Base-by-base conservation (phyloP, 2,329 filamentous ascomycete genomes). In the Alternaria solani region DNA sequence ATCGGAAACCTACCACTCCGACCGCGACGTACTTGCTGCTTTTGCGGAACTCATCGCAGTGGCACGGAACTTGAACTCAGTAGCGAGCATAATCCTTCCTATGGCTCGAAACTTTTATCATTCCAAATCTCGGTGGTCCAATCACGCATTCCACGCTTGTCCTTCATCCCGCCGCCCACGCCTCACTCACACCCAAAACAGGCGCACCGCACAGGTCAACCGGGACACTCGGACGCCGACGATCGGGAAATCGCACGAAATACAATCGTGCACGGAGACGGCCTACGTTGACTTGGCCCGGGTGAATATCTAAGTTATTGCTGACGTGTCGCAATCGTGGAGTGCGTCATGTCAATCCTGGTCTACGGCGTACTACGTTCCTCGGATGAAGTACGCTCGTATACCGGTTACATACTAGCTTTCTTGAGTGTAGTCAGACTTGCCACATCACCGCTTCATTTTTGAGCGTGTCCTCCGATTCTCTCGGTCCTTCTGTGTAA, bases 51-150 rank as follows among this genome's bases (percentile, higher is more conserved):
- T 20, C 14, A 25, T n/a, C 23, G 30, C n/a, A 23, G 20, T 26
- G 32, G 46, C 12, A 18, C 44, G 39, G 51, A 46, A 25, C 52
- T 56, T 51, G 32, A 51, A 16, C 39, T 32, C 12, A n/a, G 51
- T 39, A 43, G 28, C 46, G 20, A 49, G 14, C 34, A 49, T 23
- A 49, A 36, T 34, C 23, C 46, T 23, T 36, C 20, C 11, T 16
- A 25, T 25, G 46, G 46, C 34, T 49, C 30, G 30, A 49, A 49
- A 26, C 46, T 14, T 49, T 49, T 20, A 16, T 38, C 32, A 23
- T 49, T 11, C 23, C 46, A 49, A 38, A 25, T 34, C 30, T 38
- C 20, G 46, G 11, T 14, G 20, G n/a, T 8, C 46, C 38, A 44
- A 44, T 42, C 26, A n/a, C 36, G 14, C 36, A 42, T 30, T 12